phyloP scores from a whole-genome alignment of 345 rosid species.

The Salix koriyanagi region DNA sequence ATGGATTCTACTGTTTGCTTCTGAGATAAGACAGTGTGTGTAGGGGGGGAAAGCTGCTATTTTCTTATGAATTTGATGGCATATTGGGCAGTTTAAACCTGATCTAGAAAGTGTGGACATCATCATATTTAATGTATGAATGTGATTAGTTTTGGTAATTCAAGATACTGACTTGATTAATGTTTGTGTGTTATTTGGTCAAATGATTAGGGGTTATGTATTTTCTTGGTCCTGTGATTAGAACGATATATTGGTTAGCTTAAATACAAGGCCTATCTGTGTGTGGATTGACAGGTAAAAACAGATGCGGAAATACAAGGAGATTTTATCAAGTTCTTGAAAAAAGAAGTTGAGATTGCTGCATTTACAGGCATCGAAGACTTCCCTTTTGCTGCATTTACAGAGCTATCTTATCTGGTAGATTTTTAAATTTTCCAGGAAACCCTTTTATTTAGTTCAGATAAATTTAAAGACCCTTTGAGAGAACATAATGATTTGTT shows the following conservation, averaged over 20 bases:
- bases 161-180: too few species aligned
- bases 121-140: too few species aligned
- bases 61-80: neutral
- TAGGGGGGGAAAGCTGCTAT: too few species aligned
- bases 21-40: too few species aligned
- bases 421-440: neutral
- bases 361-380: conserved; percentile 77
- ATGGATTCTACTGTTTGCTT: too few species aligned
- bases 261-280: too few species aligned
- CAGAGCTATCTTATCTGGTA: conserved; percentile 80
- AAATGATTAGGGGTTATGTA: too few species aligned
- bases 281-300: conserved; percentile 54
- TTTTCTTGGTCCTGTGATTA: too few species aligned
- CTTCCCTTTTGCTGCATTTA: conserved; percentile 47
- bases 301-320: conserved; percentile 96
- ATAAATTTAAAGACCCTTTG: neutral
- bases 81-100: conserved; percentile 12
- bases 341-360: conserved; percentile 81
- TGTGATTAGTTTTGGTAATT: too few species aligned
- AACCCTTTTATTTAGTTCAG: neutral
- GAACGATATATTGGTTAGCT: too few species aligned
- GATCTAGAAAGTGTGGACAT: neutral
- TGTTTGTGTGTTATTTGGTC: too few species aligned
- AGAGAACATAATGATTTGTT: too few species aligned
- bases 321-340: conserved; percentile 81